phyloP scores from a whole-genome alignment of 495 filamentous ascomycete genomes.

The Aspergillus homomorphus region DNA sequence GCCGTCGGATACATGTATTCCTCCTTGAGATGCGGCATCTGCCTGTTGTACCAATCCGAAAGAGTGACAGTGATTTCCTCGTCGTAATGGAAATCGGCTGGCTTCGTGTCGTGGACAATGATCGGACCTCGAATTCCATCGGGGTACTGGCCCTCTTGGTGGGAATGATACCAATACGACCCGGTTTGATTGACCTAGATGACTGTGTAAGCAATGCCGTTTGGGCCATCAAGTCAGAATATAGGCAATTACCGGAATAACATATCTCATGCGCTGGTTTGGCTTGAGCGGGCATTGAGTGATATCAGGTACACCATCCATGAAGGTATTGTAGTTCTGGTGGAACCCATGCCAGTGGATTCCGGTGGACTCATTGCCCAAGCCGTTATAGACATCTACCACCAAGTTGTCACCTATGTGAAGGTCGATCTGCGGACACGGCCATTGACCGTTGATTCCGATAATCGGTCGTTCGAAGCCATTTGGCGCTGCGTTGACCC shows the following conservation, averaged over 20 bases:
- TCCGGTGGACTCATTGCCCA: conserved; percentile 64
- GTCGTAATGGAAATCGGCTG: conserved; percentile 58
- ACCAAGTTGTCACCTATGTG: conserved; percentile 63
- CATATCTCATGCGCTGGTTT: background rate
- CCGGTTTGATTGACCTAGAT: conserved; percentile 57
- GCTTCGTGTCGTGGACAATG: conserved; percentile 61
- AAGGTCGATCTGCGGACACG: conserved; percentile 59
- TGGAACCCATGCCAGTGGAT: conserved; percentile 75
- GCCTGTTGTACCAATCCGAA: conserved; percentile 58
- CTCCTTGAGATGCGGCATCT: conserved; percentile 51
- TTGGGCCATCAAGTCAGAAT: background rate
- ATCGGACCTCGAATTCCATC: conserved; percentile 67
- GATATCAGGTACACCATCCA: conserved; percentile 65
- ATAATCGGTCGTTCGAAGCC: conserved; percentile 61
- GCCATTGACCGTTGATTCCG: conserved; percentile 75
- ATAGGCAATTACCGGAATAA: background rate
- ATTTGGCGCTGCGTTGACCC: conserved; percentile 75
- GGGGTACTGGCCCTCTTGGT: conserved; percentile 61
- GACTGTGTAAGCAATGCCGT: background rate
- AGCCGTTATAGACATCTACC: conserved; percentile 62
- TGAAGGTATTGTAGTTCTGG: conserved; percentile 57
- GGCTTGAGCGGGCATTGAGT: conserved; percentile 52
- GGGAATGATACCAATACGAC: conserved; percentile 77
- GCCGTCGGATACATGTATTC: conserved; percentile 23
- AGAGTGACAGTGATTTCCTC: conserved; percentile 55